Base-by-base conservation (phyloP, 345 rosid species). In the Bruguiera gymnorhiza region DNA sequence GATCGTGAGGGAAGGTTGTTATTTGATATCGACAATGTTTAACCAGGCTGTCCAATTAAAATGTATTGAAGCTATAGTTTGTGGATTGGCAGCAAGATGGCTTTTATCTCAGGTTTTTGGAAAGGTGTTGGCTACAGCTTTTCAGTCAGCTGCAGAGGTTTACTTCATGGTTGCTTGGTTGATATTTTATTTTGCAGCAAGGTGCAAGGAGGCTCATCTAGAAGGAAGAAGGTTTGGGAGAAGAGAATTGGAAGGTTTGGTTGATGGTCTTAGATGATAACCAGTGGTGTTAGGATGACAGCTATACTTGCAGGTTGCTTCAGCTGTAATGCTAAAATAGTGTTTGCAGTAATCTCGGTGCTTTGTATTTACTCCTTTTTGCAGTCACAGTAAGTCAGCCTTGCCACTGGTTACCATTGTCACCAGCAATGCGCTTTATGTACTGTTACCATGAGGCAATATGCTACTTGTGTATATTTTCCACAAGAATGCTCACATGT, bases 131-230 rank as follows among this genome's bases (percentile, higher is more conserved):
- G 94, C 92, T 54, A 71, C 84, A 0, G 60, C 83, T 68, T 51
- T 89, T n/a, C 98, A 94, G 74, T 85, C 97, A n/a, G 78, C 72
- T 24, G 56, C 88, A 79, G 98, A 94, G 79, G 92, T 94, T 70
- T 94, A 86, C 66, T 91, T 94, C 77, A 89, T 86, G 97, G 84
- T 87, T 60, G 97, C 87, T 30, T 93, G 98, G 98, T 80, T 91
- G 78, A 79, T 88, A 74, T 93, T 86, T 70, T 91, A 89, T 86
- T 83, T 93, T 50, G 87, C 87, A 29, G 88, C 84, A 43, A 86
- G 91, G 75, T 85, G 84, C 80, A 86, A 79, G 79, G 93, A 91
- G 69, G 96, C 95, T 39, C 74, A 75, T 60, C 43, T 76, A 27
- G 84, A 83, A 43, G 91, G 93, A 55, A 86, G 90, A 74, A 85